Evolutionary conservation across 129 eudicot species (phyloP), one percentile per base, ranked within the genome.

Genomic region (Artemisia tridentata): DNA sequence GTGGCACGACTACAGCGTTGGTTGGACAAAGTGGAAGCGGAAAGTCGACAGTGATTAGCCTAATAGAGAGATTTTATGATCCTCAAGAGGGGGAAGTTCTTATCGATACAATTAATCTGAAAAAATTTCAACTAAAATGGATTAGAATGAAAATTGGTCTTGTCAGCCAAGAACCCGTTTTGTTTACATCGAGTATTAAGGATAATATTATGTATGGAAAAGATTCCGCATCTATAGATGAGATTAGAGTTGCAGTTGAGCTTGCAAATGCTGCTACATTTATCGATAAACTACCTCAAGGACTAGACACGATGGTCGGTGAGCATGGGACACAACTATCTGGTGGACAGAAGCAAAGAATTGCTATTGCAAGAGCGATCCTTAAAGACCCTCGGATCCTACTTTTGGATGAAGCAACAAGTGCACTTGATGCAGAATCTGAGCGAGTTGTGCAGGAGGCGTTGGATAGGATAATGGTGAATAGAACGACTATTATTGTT

Each of bases 21-120:
- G 96, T 91, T n/a, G 96, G 97, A 49, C 92, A 86, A 64, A 91
- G 96, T 58, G 97, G 97, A 64, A 88, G 90, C 55, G 97, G 97
- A 63, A 91, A 91, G 67, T 91, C 96, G 29, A 91, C 97, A 0
- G 89, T 88, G 18, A 82, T 91, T 46, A 84, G 91, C 58, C 73
- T 91, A 4, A 38, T 91, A 51, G 86, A 91, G 71, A 71, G 97
- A 67, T 91, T 91, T 59, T 91, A 91, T 67, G 96, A 91, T 72
- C 97, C 97, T 49, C 84, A 84, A 13, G 58, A 72, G 2, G 97
- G 97, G 10, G 83, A 84, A 65, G 79, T 91, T 15, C 80, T 86
- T 61, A 82, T 91, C 13, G 97, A 90, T 49, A 82, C 84, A 8
- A 79, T 90, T 14, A 74, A 85, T 64, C 52, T 90, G 58, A 87